phyloP scores from a whole-genome alignment of 169 alveolate genomes.

The Eimeria acervulina region DNA sequence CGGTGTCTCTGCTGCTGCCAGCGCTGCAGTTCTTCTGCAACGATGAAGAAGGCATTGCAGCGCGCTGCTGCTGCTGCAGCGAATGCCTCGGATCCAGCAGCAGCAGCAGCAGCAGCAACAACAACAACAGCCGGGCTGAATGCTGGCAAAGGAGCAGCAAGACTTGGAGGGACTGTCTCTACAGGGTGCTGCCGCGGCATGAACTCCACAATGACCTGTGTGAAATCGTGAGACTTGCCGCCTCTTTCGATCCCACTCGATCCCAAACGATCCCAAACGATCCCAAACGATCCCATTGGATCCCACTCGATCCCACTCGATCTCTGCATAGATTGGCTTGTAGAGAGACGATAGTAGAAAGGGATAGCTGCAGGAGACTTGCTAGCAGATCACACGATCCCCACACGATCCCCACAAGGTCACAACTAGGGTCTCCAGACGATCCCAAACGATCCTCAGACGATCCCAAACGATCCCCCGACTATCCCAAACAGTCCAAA shows the following conservation, averaged over 20 bases:
- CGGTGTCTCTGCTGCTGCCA: conserved; percentile 74
- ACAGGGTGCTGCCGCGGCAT: not conserved
- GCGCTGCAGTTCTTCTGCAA: conserved; percentile 76
- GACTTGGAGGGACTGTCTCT: conserved; percentile 40
- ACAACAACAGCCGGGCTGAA: not conserved
- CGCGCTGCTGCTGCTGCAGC: conserved; percentile 79
- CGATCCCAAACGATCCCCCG: not conserved
- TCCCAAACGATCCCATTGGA: not conserved
- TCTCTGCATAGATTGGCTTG: too few relatives aligned
- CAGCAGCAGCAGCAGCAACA: conserved; percentile 52
- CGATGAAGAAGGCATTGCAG: conserved; percentile 72
- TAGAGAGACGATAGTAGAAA: too few relatives aligned
- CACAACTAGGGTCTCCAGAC: not conserved
- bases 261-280: conserved; percentile 20
- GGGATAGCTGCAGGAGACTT: too few relatives aligned
- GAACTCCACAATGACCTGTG: conserved; percentile 76
- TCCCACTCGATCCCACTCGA: too few relatives aligned
- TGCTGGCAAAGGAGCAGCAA: conserved; percentile 62
- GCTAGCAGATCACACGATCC: too few relatives aligned
- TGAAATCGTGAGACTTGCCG: conserved; percentile 40
- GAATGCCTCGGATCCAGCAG: conserved; percentile 57
- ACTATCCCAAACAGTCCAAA: not conserved
- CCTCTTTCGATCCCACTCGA: conserved; percentile 14
- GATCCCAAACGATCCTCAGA: too few relatives aligned
- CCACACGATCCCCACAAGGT: too few relatives aligned